Evolutionary conservation across 495 filamentous ascomycete species (phyloP).

Genomic region (Penicillium cosmopolitanum): DNA sequence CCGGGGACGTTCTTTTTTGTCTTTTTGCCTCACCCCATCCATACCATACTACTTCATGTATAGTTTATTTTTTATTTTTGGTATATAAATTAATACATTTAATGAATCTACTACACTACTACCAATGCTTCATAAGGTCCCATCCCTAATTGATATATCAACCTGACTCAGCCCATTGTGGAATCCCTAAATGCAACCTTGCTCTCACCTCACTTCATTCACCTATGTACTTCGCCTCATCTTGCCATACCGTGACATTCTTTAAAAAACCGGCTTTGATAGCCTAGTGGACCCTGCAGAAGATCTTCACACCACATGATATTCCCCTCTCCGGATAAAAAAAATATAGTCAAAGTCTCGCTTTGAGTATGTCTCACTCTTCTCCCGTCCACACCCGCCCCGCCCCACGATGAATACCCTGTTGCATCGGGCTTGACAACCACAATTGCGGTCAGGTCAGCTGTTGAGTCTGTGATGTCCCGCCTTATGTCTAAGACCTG

Average conservation of each 20-base stretch:
- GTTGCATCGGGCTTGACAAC: conserved; percentile 11
- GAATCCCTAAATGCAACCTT: conserved; percentile 20
- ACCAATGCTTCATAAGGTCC: background rate
- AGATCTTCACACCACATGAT: conserved; percentile 14
- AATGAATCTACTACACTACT: too few relatives aligned
- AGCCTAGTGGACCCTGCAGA: conserved; percentile 2
- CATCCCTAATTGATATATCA: background rate
- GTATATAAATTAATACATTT: too few relatives aligned
- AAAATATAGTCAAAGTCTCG: background rate
- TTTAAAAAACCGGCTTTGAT: background rate
- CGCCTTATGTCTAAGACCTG: conserved; percentile 29
- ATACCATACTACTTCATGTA: background rate
- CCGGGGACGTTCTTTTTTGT: conserved; percentile 40
- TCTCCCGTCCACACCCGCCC: conserved; percentile 2
- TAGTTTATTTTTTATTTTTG: background rate
- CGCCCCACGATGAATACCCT: conserved; percentile 9
- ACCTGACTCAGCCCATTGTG: conserved; percentile 7
- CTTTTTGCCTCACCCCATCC: background rate
- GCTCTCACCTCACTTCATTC: background rate
- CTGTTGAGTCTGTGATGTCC: conserved; percentile 1
- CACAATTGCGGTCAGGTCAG: conserved; percentile 4
- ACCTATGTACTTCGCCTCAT: background rate
- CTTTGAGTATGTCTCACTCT: conserved; percentile 19
- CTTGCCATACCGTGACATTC: background rate
- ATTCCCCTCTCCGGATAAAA: conserved; percentile 2